Percentiles rank a stretch among this genome's conserved stretches.
Conservation (phyloP, 768 basidiomycete species). For the Mycena galopus region DNA sequence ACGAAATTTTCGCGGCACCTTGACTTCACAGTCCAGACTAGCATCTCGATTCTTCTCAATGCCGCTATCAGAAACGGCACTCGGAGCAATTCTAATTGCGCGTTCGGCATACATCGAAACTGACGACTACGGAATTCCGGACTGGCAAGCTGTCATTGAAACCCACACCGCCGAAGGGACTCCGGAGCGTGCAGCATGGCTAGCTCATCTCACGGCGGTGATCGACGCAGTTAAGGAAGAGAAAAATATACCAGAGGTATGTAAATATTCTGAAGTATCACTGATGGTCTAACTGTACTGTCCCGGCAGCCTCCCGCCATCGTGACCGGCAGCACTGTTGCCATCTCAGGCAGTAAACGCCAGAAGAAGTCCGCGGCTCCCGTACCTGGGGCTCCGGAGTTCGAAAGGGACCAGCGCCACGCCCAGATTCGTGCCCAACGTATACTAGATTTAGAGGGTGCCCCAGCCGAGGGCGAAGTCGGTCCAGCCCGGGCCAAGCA, state of each 20-base stretch:
- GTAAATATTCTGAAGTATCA: background rate
- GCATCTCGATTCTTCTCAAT: background rate
- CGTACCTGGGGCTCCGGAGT: background rate
- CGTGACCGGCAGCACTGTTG: background rate
- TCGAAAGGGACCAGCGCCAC: background rate
- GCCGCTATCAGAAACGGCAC: constrained; percentile 2
- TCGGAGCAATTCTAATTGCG: constrained; percentile 5
- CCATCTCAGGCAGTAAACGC: background rate
- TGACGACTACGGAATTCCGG: background rate
- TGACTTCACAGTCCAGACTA: background rate
- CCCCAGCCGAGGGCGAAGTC: background rate
- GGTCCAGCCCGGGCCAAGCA: constrained; percentile 8
- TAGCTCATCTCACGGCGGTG: background rate
- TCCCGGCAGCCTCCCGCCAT: background rate
- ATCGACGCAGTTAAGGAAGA: background rate
- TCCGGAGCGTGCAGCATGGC: constrained; percentile 2
- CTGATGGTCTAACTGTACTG: background rate
- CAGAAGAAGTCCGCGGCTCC: background rate
- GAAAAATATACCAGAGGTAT: background rate
- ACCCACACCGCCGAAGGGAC: background rate
- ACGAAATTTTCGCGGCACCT: background rate
- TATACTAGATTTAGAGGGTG: constrained; percentile 8
- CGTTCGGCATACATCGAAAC: constrained; percentile 10
- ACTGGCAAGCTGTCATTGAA: constrained; percentile 6
- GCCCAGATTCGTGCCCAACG: constrained; percentile 7